Conservation (phyloP, 495 filamentous ascomycete species). For the Neurospora sublineolata region DNA sequence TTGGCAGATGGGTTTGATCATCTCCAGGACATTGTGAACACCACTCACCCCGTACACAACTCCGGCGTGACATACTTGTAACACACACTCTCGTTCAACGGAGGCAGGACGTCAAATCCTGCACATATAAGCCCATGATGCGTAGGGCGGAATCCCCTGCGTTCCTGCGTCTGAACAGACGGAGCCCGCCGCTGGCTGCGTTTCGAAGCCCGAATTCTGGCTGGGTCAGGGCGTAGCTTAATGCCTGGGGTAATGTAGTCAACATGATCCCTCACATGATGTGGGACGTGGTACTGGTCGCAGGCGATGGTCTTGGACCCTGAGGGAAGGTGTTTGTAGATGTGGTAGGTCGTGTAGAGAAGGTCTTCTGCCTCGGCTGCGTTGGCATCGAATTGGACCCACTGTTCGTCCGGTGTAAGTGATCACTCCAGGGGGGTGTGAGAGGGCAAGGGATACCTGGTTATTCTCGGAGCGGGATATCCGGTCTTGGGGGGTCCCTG, state of each 20-base stretch:
- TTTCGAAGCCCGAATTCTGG: background rate
- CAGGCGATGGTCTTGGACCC: slow-evolving; percentile 20
- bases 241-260: slow-evolving; percentile 50
- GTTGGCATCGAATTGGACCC: slow-evolving; percentile 44
- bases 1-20: background rate
- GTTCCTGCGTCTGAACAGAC: background rate
- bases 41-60: slow-evolving; percentile 22
- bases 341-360: slow-evolving; percentile 43
- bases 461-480: slow-evolving; percentile 15
- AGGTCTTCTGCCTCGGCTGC: slow-evolving; percentile 42
- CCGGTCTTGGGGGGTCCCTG: slow-evolving; percentile 34
- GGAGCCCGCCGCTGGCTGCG: background rate
- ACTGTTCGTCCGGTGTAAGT: slow-evolving; percentile 12
- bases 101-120: slow-evolving; percentile 1
- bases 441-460: slow-evolving; percentile 10
- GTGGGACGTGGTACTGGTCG: slow-evolving; percentile 42
- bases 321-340: slow-evolving; percentile 34
- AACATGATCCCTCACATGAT: slow-evolving; percentile 39
- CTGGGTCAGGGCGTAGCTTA: slow-evolving; percentile 21
- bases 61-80: slow-evolving; percentile 20
- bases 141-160: background rate
- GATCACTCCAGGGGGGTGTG: background rate
- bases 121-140: background rate
- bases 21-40: background rate
- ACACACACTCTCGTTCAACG: slow-evolving; percentile 13